Evolutionary conservation across 1,284 basidiomycete species (phyloP).

Genomic region (Ceratobasidium papillatum): DNA sequence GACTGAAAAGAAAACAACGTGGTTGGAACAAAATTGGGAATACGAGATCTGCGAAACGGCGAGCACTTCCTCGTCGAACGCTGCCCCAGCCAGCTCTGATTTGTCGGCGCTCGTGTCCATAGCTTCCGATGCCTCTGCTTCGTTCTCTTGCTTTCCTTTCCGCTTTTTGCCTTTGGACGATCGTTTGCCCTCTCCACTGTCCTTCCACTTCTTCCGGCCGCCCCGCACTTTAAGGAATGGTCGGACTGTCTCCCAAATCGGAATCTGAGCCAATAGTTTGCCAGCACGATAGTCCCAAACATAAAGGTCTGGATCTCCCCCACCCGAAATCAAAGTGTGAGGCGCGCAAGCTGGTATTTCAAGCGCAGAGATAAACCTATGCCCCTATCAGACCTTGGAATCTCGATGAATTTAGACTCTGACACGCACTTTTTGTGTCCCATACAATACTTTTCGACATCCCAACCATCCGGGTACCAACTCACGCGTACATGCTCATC

Average conservation of each 20-base stretch:
- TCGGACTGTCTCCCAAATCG: constrained; percentile 63
- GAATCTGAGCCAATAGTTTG: constrained; percentile 60
- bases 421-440: constrained; percentile 78
- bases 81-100: constrained; percentile 5
- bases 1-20: constrained; percentile 67
- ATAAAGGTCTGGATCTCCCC: constrained; percentile 82
- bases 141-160: constrained; percentile 46
- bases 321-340: constrained; percentile 75
- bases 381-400: constrained; percentile 11
- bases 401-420: not conserved
- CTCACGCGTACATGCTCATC: constrained; percentile 95
- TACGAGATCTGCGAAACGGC: constrained; percentile 63
- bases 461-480: constrained; percentile 83
- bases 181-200: constrained; percentile 51
- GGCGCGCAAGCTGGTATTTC: constrained; percentile 68
- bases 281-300: constrained; percentile 84
- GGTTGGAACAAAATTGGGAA: constrained; percentile 49
- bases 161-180: constrained; percentile 47
- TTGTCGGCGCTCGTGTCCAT: constrained; percentile 42
- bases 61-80: constrained; percentile 55
- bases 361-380: constrained; percentile 83
- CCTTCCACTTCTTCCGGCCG: constrained; percentile 54
- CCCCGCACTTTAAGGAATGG: constrained; percentile 68
- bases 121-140: constrained; percentile 48
- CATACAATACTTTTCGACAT: constrained; percentile 84